phyloP scores from a whole-genome alignment of 2,329 filamentous ascomycete species.

The Blumeriella jaapii region DNA sequence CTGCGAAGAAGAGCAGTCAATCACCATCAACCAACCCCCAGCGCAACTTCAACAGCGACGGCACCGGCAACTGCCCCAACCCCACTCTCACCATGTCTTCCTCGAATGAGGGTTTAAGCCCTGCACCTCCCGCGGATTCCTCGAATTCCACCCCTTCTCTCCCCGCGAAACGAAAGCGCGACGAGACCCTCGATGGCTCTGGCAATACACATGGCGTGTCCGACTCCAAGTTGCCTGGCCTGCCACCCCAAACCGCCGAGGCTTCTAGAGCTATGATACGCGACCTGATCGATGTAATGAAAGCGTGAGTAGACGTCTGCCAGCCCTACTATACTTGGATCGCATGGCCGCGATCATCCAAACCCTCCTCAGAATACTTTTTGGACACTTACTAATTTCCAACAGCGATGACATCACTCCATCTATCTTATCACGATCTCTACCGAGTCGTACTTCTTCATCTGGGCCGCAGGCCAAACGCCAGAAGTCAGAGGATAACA shows the following conservation, averaged over 20 bases:
- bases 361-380: slow-evolving; percentile 11
- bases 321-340: not conserved
- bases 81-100: slow-evolving; percentile 26
- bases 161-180: slow-evolving; percentile 48
- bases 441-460: slow-evolving; percentile 33
- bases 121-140: slow-evolving; percentile 23
- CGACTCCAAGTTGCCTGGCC: slow-evolving; percentile 14
- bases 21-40: not conserved
- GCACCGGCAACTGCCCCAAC: no score
- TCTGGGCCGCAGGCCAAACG: slow-evolving; percentile 48
- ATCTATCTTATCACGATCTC: slow-evolving; percentile 42
- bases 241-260: slow-evolving; percentile 19
- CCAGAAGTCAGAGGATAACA: slow-evolving; percentile 40
- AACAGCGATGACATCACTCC: slow-evolving; percentile 42
- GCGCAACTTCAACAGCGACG: slow-evolving; percentile 3
- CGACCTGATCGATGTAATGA: slow-evolving; percentile 34
- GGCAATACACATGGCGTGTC: slow-evolving; percentile 20
- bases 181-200: slow-evolving; percentile 32
- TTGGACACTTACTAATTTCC: slow-evolving; percentile 24
- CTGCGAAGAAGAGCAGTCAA: slow-evolving; percentile 7
- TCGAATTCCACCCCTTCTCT: slow-evolving; percentile 19
- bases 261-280: slow-evolving; percentile 29
- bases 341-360: not conserved
- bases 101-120: slow-evolving; percentile 33
- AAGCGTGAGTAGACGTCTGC: slow-evolving; percentile 29